Percentiles rank a stretch among this genome's conserved stretches.
phyloP scores from a whole-genome alignment of 2,329 filamentous ascomycete genomes.

The Celoporthe dispersa region DNA sequence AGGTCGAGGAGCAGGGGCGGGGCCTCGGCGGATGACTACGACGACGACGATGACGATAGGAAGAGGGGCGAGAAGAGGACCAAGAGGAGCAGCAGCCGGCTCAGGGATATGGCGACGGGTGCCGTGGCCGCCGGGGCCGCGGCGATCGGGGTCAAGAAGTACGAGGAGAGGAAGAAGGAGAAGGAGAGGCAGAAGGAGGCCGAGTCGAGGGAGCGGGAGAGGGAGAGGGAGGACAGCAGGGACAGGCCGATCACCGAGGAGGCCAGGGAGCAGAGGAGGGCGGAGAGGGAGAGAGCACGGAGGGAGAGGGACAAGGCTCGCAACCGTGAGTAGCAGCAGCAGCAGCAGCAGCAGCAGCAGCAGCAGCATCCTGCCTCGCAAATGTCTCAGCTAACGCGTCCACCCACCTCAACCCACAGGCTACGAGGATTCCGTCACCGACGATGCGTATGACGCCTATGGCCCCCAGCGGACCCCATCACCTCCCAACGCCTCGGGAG shows the following conservation, averaged over 20 bases:
- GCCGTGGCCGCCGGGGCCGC: slow-evolving; percentile 62
- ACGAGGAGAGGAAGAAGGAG: slow-evolving; percentile 53
- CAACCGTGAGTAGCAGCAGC: slow-evolving; percentile 38
- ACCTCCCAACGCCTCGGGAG: slow-evolving; percentile 56
- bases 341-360: background rate
- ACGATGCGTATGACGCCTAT: slow-evolving; percentile 44
- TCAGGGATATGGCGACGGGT: slow-evolving; percentile 60
- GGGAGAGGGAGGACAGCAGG: slow-evolving; percentile 40
- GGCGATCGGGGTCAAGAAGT: slow-evolving; percentile 66
- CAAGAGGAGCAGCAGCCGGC: slow-evolving; percentile 59
- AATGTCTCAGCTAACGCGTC: slow-evolving; percentile 15
- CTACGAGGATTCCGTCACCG: slow-evolving; percentile 42
- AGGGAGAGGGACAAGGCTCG: slow-evolving; percentile 44
- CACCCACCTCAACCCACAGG: slow-evolving; percentile 33
- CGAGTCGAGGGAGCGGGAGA: slow-evolving; percentile 35
- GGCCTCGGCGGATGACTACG: slow-evolving; percentile 32
- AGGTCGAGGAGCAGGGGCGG: slow-evolving; percentile 37
- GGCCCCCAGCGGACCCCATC: slow-evolving; percentile 44
- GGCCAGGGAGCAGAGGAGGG: slow-evolving; percentile 34
- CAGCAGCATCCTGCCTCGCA: too few species aligned
- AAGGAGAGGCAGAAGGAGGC: slow-evolving; percentile 44
- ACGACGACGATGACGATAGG: slow-evolving; percentile 13
- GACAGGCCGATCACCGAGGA: slow-evolving; percentile 42
- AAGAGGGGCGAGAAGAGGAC: slow-evolving; percentile 46
- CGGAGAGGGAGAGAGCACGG: slow-evolving; percentile 37